Conservation (phyloP, 1,284 basidiomycete genomes). For the Boletellus deceptivus region DNA sequence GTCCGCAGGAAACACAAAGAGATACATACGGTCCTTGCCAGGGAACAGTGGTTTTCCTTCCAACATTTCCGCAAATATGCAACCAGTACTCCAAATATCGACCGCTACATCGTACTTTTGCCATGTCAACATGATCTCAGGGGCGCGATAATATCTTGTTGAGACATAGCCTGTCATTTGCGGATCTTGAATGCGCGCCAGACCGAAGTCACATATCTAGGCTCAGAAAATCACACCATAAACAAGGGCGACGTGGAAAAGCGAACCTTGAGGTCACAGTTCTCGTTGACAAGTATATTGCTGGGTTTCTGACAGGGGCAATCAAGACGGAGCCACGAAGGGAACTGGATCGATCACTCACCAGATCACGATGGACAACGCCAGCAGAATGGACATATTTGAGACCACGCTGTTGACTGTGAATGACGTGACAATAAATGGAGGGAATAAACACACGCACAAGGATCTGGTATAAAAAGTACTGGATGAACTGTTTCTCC, state of each 20-base stretch:
- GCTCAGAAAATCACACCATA: conserved; percentile 10
- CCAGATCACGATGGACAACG: conserved; percentile 96
- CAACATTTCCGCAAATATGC: conserved; percentile 99
- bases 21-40: conserved; percentile 87
- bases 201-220: conserved; percentile 97
- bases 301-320: conserved; percentile 78
- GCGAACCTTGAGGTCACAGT: conserved; percentile 89
- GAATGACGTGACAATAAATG: conserved; percentile 3
- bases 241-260: conserved; percentile 7
- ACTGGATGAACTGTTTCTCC: conserved; percentile 99
- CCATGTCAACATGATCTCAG: conserved; percentile 99
- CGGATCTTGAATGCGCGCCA: conserved; percentile 95
- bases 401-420: conserved; percentile 73
- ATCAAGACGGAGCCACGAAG: background rate
- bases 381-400: conserved; percentile 99
- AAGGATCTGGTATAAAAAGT: conserved; percentile 98
- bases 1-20: background rate
- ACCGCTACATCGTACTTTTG: conserved; percentile 99
- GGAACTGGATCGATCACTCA: conserved; percentile 35
- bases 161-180: conserved; percentile 99
- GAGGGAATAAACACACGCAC: conserved; percentile 43
- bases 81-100: conserved; percentile 98
- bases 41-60: conserved; percentile 99
- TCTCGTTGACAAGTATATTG: conserved; percentile 99
- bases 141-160: conserved; percentile 97